Percentiles rank a stretch among this genome's conserved stretches.
phyloP scores from a whole-genome alignment of 2,329 filamentous ascomycete species.

The Intubia oerlemansii region DNA sequence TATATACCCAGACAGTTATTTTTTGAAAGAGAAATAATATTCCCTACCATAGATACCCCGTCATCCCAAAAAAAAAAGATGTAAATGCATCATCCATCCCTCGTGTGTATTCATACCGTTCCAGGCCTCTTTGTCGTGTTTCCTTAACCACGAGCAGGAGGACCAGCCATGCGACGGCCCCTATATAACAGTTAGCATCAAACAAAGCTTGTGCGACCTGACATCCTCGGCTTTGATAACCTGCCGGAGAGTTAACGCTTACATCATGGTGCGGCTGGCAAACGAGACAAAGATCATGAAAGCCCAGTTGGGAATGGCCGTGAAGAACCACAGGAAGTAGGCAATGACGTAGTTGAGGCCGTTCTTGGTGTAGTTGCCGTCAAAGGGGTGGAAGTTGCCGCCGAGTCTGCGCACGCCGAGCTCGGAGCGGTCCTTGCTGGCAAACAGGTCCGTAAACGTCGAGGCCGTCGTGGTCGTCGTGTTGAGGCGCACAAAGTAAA shows the following conservation, averaged over 20 bases:
- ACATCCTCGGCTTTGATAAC: too few relatives aligned
- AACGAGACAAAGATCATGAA: conserved; percentile 62
- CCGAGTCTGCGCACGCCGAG: conserved; percentile 29
- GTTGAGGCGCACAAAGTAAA: conserved; percentile 47
- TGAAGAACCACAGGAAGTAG: conserved; percentile 46
- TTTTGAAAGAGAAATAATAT: too few relatives aligned
- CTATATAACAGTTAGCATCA: conserved; percentile 14
- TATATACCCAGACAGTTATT: too few relatives aligned
- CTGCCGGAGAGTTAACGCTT: conserved; percentile 21
- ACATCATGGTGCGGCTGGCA: conserved; percentile 56
- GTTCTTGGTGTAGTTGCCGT: conserved; percentile 42
- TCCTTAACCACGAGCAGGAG: too few relatives aligned
- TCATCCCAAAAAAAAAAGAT: too few relatives aligned
- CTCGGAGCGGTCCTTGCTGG: conserved; percentile 20
- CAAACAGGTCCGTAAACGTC: conserved; percentile 26
- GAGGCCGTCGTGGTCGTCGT: conserved; percentile 36
- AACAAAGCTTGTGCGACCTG: too few relatives aligned
- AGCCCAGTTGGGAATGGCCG: conserved; percentile 49
- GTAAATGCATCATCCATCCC: too few relatives aligned
- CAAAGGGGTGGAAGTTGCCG: conserved; percentile 56
- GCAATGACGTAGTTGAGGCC: conserved; percentile 41
- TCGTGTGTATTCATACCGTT: too few relatives aligned
- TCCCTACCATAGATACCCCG: too few relatives aligned
- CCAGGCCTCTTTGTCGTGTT: too few relatives aligned
- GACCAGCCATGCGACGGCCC: conserved; percentile 14